Conservation (phyloP, 2,329 filamentous ascomycete species). For the Zymoseptoria passerinii region DNA sequence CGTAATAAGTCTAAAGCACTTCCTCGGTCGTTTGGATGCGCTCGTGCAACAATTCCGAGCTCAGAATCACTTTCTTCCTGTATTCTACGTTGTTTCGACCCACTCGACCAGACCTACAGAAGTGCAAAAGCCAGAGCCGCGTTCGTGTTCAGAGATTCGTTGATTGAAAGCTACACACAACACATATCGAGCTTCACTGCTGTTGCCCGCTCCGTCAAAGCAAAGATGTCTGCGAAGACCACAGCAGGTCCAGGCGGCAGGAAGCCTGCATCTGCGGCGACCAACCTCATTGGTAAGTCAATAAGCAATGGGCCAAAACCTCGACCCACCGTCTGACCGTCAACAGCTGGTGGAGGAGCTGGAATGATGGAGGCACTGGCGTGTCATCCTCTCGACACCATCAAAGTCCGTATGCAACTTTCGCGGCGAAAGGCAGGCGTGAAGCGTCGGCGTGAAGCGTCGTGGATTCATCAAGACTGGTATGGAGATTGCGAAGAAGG, state of each 20-base stretch:
- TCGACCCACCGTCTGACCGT: constrained; percentile 8
- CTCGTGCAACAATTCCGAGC: constrained; percentile 18
- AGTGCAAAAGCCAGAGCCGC: neutral
- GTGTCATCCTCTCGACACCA: constrained; percentile 93
- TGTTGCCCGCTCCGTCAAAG: neutral
- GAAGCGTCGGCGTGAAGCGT: constrained; percentile 70
- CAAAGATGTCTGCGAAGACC: constrained; percentile 52
- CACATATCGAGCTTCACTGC: neutral
- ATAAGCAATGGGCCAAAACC: neutral
- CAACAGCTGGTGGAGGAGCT: constrained; percentile 80
- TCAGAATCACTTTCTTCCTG: constrained; percentile 4
- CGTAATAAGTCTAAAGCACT: constrained; percentile 17
- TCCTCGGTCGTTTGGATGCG: constrained; percentile 16
- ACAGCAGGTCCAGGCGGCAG: constrained; percentile 53
- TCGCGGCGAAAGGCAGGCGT: constrained; percentile 78
- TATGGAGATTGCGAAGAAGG: constrained; percentile 73
- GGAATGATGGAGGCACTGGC: constrained; percentile 99
- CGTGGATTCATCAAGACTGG: constrained; percentile 86
- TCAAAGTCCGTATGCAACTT: constrained; percentile 99
- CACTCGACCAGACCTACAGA: neutral
- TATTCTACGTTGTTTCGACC: neutral
- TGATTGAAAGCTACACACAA: neutral
- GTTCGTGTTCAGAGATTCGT: neutral
- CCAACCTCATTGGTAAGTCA: constrained; percentile 75
- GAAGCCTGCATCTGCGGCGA: constrained; percentile 74